Evolutionary conservation across 1,284 basidiomycete species (phyloP).

Genomic region (Gymnopus androsaceus): DNA sequence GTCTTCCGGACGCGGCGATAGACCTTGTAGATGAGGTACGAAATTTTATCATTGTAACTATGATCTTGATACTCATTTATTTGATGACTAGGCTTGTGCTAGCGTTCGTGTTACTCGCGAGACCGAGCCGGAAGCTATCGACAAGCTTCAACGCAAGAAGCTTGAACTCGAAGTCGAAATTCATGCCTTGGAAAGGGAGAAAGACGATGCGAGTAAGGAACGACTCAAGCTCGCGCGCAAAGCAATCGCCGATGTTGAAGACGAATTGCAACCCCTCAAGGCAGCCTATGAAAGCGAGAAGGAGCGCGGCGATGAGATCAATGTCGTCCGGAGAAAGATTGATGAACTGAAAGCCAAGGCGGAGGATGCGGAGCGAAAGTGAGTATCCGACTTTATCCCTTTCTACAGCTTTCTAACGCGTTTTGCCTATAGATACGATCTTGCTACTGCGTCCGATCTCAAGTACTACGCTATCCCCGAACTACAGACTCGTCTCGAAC

Average conservation of each 20-base stretch:
- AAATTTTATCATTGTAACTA: too few relatives aligned
- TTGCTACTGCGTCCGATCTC: slow-evolving; percentile 87
- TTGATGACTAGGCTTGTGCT: slow-evolving; percentile 25
- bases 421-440: slow-evolving; percentile 60
- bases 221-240: slow-evolving; percentile 80
- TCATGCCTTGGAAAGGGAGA: slow-evolving; percentile 92
- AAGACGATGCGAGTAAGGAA: slow-evolving; percentile 89
- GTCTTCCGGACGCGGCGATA: slow-evolving; percentile 90
- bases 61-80: too few relatives aligned
- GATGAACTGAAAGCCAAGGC: slow-evolving; percentile 93
- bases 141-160: slow-evolving; percentile 90
- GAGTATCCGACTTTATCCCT: slow-evolving; percentile 29
- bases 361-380: slow-evolving; percentile 90
- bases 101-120: slow-evolving; percentile 92
- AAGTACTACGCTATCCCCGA: slow-evolving; percentile 94
- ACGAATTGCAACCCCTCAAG: slow-evolving; percentile 87
- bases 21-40: slow-evolving; percentile 94
- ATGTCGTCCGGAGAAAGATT: slow-evolving; percentile 78
- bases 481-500: slow-evolving; percentile 74
- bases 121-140: slow-evolving; percentile 93
- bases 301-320: slow-evolving; percentile 84
- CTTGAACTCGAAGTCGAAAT: slow-evolving; percentile 95
- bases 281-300: slow-evolving; percentile 92
- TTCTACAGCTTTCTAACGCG: slow-evolving; percentile 13
- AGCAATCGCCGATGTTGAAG: slow-evolving; percentile 85